Evolutionary conservation across 2,329 filamentous ascomycete genomes (phyloP).

Genomic region (Aspergillus sp.): DNA sequence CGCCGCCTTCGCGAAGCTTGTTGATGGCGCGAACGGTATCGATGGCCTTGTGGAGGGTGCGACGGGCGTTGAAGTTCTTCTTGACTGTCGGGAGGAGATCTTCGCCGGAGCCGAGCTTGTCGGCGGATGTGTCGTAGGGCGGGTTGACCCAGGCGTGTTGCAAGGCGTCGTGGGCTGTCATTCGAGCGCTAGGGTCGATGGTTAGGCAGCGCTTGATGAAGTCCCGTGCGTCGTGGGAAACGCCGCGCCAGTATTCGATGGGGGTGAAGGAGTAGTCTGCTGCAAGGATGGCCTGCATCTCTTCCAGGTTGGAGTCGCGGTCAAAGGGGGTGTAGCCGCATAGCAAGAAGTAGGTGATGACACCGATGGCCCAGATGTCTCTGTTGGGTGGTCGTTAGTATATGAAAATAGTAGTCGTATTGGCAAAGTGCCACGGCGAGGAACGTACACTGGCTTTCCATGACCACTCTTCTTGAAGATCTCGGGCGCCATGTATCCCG

Average conservation of each 20-base stretch:
- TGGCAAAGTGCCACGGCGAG: neutral
- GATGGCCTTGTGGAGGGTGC: slow-evolving; percentile 67
- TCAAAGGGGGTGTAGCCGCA: slow-evolving; percentile 99
- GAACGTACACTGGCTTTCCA: slow-evolving; percentile 83
- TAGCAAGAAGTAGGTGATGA: slow-evolving; percentile 97
- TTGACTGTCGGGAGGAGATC: slow-evolving; percentile 67
- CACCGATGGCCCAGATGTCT: slow-evolving; percentile 96
- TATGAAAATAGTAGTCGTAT: neutral
- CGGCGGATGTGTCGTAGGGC: slow-evolving; percentile 48
- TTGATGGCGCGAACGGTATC: slow-evolving; percentile 70
- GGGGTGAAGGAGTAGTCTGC: slow-evolving; percentile 97
- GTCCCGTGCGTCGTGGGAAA: slow-evolving; percentile 80
- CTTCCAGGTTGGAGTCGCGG: slow-evolving; percentile 93
- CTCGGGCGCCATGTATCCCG: slow-evolving; percentile 98
- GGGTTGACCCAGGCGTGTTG: slow-evolving; percentile 67
- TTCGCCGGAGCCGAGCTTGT: slow-evolving; percentile 42
- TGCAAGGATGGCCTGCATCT: slow-evolving; percentile 98
- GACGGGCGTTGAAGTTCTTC: slow-evolving; percentile 69
- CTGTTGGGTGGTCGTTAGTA: slow-evolving; percentile 38
- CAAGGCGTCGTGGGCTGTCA: slow-evolving; percentile 81
- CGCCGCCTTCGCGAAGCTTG: slow-evolving; percentile 63
- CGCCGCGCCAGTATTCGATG: slow-evolving; percentile 92
- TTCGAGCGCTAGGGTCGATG: slow-evolving; percentile 80
- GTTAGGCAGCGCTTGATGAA: slow-evolving; percentile 93
- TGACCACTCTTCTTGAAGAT: slow-evolving; percentile 99